Evolutionary conservation across 1,139 yeast species (phyloP).

Genomic region (Komagataea norvegica): DNA sequence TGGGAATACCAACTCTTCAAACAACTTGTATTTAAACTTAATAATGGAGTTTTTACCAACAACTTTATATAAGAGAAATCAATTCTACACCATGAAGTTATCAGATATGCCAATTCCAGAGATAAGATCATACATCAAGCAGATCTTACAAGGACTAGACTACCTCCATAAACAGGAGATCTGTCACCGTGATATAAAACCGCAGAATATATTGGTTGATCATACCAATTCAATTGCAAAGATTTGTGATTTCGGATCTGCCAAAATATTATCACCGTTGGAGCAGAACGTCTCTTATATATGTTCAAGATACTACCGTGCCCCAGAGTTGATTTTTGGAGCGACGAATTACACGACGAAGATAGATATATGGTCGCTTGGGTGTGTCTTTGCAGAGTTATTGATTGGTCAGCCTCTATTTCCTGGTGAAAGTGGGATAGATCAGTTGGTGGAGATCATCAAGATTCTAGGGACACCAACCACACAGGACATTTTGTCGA

Average conservation of each 20-base stretch:
- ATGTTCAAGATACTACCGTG: conserved; percentile 93
- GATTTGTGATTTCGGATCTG: conserved; percentile 98
- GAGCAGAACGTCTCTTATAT: conserved; percentile 96
- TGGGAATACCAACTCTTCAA: conserved; percentile 55
- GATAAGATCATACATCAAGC: conserved; percentile 86
- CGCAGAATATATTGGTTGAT: conserved; percentile 87
- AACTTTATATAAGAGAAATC: conserved; percentile 85
- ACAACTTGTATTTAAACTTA: conserved; percentile 80
- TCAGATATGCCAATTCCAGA: conserved; percentile 83
- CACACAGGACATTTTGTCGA: conserved; percentile 83
- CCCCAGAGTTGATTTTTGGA: conserved; percentile 89
- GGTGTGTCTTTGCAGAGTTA: conserved; percentile 97
- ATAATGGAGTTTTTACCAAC: conserved; percentile 93
- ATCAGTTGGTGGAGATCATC: conserved; percentile 93
- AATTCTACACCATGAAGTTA: conserved; percentile 73
- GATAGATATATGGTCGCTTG: conserved; percentile 97
- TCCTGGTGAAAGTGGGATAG: conserved; percentile 97
- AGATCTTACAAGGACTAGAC: conserved; percentile 83
- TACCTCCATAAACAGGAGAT: conserved; percentile 85
- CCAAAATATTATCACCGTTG: conserved; percentile 79
- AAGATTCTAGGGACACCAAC: conserved; percentile 95
- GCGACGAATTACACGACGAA: conserved; percentile 94
- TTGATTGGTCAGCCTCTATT: conserved; percentile 92
- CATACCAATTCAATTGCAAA: conserved; percentile 80
- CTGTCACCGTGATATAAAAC: conserved; percentile 96